phyloP scores from a whole-genome alignment of 176 grass and related monocot genomes.

The Bothriochloa decipiens region DNA sequence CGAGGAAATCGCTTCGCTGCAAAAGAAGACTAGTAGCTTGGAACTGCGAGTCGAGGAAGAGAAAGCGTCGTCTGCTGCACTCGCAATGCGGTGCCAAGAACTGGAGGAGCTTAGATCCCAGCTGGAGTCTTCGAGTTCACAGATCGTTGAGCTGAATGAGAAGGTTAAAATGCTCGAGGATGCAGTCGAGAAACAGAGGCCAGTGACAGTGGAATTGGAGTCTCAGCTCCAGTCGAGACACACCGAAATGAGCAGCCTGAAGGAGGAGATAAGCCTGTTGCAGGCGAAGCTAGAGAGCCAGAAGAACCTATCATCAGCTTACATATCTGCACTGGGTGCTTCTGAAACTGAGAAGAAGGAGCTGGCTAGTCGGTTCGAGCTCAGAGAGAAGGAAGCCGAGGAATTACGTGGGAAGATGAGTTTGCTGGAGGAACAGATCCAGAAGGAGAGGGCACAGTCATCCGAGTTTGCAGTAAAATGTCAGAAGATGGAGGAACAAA shows the following conservation, averaged over 20 bases:
- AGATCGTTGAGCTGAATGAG: constrained; percentile 38
- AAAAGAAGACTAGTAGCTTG: constrained; percentile 46
- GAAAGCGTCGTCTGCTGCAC: constrained; percentile 42
- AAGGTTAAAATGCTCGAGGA: constrained; percentile 58
- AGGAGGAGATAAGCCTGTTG: constrained; percentile 52
- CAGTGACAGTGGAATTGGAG: constrained; percentile 43
- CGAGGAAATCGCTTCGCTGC: constrained; percentile 51
- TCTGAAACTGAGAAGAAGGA: constrained; percentile 68
- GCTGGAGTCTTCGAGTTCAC: constrained; percentile 47
- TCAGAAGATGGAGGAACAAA: constrained; percentile 54
- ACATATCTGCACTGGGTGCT: constrained; percentile 63
- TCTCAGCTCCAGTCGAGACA: constrained; percentile 42
- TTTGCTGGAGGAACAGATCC: constrained; percentile 58
- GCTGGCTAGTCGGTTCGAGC: constrained; percentile 45
- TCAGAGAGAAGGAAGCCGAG: constrained; percentile 48
- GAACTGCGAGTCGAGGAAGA: constrained; percentile 63
- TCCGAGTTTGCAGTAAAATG: constrained; percentile 45
- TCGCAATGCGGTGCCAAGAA: constrained; percentile 45
- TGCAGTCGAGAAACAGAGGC: constrained; percentile 16
- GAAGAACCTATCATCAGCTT: constrained; percentile 61
- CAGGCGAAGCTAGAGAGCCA: constrained; percentile 66
- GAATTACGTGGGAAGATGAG: constrained; percentile 44
- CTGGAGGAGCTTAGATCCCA: constrained; percentile 47
- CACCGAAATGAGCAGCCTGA: constrained; percentile 45
- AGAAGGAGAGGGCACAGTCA: constrained; percentile 44